Base-by-base conservation (phyloP, 2,329 filamentous ascomycete genomes). In the Byssochlamys sp. region DNA sequence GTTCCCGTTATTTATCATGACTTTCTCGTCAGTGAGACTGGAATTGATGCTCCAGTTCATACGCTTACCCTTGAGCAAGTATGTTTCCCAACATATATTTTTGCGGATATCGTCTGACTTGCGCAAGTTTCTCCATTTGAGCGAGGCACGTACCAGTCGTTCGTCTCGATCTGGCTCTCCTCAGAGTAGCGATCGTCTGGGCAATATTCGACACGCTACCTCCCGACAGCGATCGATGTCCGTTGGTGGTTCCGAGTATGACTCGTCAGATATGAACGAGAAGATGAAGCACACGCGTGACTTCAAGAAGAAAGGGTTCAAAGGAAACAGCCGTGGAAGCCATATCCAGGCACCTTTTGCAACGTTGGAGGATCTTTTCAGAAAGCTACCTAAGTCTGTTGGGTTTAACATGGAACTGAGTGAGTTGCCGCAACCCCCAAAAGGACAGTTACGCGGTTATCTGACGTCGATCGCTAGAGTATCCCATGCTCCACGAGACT, bases 381-480 rank as follows among this genome's bases (percentile, higher is more conserved):
- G 84, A 66, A 87, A 91, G 68, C 77, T 99, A 0, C 90, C 91
- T 0, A 82, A 88, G 61, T 80, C 84, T 12, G 88, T 95, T 25
- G 91, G 94, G 12, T 99, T 99, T 81, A 97, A 99, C 74, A 95
- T 99, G 65, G 94, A 99, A 77, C 89, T 99, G 82, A 97, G 78
- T 80, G 70, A 69, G 78, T 73, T 61, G 52, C 29, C 53, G 52
- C 24, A 27, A 57, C 53, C 29, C 35, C 49, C 5, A 58, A 55
- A 66, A 66, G 64, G 67, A 59, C 61, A 65, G 58, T 56, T 65
- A 61, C 59, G 53, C 52, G 61, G 61, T 61, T 64, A 67, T 67
- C 67, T 70, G 60, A 68, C 65, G 33, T 49, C 51, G 59, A 45
- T 66, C 60, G 58, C 59, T 55, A 80, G 78, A 99, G 75, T 99